Percentiles rank a stretch among this genome's conserved stretches.
phyloP scores from a whole-genome alignment of 176 grass and related monocot genomes.

The Bonia amplexicaulis region DNA sequence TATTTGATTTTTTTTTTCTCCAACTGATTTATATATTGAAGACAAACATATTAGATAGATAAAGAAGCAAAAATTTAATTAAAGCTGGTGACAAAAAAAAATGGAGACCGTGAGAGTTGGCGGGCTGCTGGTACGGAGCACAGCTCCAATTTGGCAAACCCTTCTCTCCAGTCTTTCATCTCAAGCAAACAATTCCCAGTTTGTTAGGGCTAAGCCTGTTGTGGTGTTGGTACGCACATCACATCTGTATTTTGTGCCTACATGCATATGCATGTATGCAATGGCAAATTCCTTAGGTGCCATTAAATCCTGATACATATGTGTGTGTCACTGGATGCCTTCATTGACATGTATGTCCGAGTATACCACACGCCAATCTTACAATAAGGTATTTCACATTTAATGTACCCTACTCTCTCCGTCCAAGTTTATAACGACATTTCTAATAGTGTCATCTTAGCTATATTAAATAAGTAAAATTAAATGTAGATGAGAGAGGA shows the following conservation, averaged over 20 bases:
- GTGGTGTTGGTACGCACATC: not conserved
- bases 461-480: too few species aligned
- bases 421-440: too few species aligned
- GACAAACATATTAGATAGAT: not conserved
- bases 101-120: constrained; percentile 27
- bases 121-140: constrained; percentile 12
- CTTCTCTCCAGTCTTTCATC: not conserved
- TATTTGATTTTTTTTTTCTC: not conserved
- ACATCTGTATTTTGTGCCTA: not conserved
- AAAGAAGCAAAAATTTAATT: too few species aligned
- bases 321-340: too few species aligned
- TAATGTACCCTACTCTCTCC: too few species aligned
- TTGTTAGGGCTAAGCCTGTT: not conserved
- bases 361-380: not conserved
- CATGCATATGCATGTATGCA: not conserved
- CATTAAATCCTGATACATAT: not conserved
- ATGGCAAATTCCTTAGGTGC: not conserved
- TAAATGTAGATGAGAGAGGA: too few species aligned
- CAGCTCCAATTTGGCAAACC: not conserved
- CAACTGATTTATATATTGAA: not conserved
- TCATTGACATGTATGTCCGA: too few species aligned
- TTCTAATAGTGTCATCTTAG: too few species aligned
- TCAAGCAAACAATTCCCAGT: constrained; percentile 5
- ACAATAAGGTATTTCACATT: not conserved
- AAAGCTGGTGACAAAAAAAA: not conserved